Conservation (phyloP, 345 rosid genomes). For the Lepidium sativum region DNA sequence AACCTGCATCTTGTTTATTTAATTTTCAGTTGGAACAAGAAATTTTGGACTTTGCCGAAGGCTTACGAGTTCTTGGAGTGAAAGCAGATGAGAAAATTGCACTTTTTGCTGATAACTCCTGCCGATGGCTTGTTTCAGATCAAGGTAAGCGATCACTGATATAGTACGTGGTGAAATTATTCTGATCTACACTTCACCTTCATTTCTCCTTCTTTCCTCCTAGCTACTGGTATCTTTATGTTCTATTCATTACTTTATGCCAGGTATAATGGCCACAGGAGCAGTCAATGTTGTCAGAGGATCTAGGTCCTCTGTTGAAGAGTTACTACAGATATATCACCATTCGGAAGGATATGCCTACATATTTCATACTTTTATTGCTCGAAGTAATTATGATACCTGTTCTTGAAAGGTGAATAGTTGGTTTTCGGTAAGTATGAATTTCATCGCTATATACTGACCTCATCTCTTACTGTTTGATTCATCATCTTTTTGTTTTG, state of each 20-base stretch:
- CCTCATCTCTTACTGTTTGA: neutral
- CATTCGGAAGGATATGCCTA: constrained; percentile 84
- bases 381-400: neutral
- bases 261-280: constrained; percentile 92
- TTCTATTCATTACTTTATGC: constrained; percentile 6
- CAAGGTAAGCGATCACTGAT: constrained; percentile 49
- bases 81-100: constrained; percentile 78
- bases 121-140: constrained; percentile 87
- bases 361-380: neutral
- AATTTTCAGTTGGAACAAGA: constrained; percentile 75
- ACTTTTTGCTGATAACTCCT: constrained; percentile 92
- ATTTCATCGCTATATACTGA: neutral
- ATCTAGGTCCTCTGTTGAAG: constrained; percentile 80
- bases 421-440: neutral
- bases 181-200: neutral
- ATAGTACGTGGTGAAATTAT: neutral
- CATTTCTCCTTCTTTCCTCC: neutral
- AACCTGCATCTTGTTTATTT: constrained; percentile 1
- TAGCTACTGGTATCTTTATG: neutral
- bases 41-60: constrained; percentile 76
- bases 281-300: constrained; percentile 94
- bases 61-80: constrained; percentile 65
- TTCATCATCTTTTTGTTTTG: neutral
- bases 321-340: constrained; percentile 71
- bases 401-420: neutral